Evolutionary conservation across 768 basidiomycete species (phyloP).

Genomic region (Candolleomyces eurysporus): DNA sequence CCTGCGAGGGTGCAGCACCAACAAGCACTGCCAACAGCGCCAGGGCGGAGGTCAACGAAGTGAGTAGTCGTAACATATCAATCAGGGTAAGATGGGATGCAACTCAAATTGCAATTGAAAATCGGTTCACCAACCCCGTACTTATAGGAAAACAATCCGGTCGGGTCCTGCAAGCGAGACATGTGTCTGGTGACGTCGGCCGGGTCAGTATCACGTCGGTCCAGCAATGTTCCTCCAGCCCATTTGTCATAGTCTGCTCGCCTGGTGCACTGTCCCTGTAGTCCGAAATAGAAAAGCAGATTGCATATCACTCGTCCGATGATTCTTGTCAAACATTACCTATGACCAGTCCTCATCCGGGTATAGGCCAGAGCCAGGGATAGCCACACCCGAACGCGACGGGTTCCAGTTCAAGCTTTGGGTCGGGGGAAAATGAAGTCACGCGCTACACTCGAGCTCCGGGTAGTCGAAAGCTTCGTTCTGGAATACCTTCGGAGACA

Average conservation of each 20-base stretch:
- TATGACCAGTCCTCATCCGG: too few relatives aligned
- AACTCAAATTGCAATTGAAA: not conserved
- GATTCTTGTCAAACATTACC: constrained; percentile 1
- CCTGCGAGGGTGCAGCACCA: constrained; percentile 11
- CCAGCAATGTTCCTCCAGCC: not conserved
- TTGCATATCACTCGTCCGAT: constrained; percentile 1
- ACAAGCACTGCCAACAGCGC: constrained; percentile 6
- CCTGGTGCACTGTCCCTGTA: not conserved
- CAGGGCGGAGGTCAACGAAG: not conserved
- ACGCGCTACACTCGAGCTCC: not conserved
- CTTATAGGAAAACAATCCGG: not conserved
- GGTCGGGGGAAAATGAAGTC: not conserved
- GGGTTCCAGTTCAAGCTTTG: not conserved
- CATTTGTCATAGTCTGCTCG: not conserved
- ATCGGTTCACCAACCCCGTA: not conserved
- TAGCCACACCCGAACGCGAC: not conserved
- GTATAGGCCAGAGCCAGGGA: not conserved
- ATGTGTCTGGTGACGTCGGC: not conserved
- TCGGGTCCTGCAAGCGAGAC: not conserved
- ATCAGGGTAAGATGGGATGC: not conserved
- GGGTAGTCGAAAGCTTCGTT: not conserved
- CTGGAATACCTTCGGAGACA: too few relatives aligned
- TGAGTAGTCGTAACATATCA: not conserved
- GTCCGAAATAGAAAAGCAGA: not conserved
- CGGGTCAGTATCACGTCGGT: not conserved